These are phyloP conservation scores for Ogataea trehaloabstinens DNA, from an alignment of 805 yeast species.

Conservation along the genomic window DNA sequence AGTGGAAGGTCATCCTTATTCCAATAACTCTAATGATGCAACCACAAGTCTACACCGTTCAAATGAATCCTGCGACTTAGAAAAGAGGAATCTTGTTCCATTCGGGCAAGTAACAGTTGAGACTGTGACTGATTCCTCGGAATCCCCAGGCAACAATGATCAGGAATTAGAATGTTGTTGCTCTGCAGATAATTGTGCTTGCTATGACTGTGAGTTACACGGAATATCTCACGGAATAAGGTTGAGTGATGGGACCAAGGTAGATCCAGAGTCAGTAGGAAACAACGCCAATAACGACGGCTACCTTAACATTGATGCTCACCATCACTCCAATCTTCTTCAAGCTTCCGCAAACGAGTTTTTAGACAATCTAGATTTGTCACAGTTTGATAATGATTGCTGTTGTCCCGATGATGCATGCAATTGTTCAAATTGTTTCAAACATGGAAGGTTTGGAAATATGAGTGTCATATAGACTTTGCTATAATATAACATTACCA, in stretches of 20 bases:
- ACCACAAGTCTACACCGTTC: neutral
- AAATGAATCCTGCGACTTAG: neutral
- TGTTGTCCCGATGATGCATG: conserved; percentile 32
- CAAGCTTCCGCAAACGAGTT: conserved; percentile 21
- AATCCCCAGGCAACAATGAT: conserved; percentile 2
- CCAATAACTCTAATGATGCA: neutral
- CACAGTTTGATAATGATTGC: conserved; percentile 28
- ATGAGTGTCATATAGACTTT: conserved; percentile 6
- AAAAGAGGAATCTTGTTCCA: conserved; percentile 9
- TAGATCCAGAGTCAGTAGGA: conserved; percentile 5
- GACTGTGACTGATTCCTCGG: conserved; percentile 8
- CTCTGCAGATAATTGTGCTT: conserved; percentile 31
- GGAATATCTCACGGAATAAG: conserved; percentile 33
- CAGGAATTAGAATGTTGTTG: conserved; percentile 28
- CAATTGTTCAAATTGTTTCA: conserved; percentile 31
- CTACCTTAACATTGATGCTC: conserved; percentile 1
- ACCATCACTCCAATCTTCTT: conserved; percentile 1
- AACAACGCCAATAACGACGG: neutral
- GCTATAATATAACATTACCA: neutral
- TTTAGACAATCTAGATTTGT: conserved; percentile 19
- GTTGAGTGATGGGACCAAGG: conserved; percentile 27
- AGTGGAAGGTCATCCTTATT: too few relatives aligned
- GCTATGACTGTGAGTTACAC: conserved; percentile 34
- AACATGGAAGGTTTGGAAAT: conserved; percentile 29
- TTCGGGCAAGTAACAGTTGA: conserved; percentile 28